Evolutionary conservation across 1,139 yeast species (phyloP).

Genomic region (Casaregolazyma suthepensis): DNA sequence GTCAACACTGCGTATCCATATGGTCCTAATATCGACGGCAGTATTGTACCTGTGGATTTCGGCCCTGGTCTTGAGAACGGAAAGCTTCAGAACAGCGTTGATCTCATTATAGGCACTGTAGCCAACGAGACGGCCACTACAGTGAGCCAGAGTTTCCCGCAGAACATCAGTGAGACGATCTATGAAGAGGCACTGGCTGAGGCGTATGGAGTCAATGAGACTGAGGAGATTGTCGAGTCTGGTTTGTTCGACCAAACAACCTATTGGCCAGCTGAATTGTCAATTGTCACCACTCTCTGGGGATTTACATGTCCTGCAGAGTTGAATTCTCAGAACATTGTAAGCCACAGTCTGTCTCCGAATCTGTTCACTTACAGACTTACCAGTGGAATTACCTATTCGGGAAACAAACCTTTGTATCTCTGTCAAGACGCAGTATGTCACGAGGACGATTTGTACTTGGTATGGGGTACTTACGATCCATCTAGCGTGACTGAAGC

Average conservation of each 20-base stretch:
- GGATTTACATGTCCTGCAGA: slow-evolving; percentile 25
- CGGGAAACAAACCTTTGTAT: slow-evolving; percentile 16
- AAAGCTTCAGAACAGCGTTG: slow-evolving; percentile 21
- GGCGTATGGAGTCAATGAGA: slow-evolving; percentile 12
- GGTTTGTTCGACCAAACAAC: slow-evolving; percentile 14
- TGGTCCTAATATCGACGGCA: slow-evolving; percentile 28
- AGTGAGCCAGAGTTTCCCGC: slow-evolving; percentile 12
- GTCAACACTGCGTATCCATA: slow-evolving; percentile 24
- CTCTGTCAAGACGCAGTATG: slow-evolving; percentile 27
- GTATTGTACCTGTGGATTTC: slow-evolving; percentile 20
- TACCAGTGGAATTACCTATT: slow-evolving; percentile 26
- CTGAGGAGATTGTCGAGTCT: slow-evolving; percentile 10
- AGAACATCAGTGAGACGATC: slow-evolving; percentile 5
- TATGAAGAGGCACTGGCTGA: slow-evolving; percentile 13
- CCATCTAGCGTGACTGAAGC: slow-evolving; percentile 13
- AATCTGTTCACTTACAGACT: slow-evolving; percentile 25
- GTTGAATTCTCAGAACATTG: slow-evolving; percentile 13
- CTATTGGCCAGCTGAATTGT: slow-evolving; percentile 13
- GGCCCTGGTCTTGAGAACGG: slow-evolving; percentile 19
- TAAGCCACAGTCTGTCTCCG: slow-evolving; percentile 1
- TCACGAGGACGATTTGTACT: slow-evolving; percentile 30
- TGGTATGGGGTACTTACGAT: slow-evolving; percentile 28
- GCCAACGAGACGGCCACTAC: slow-evolving; percentile 26
- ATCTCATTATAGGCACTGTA: slow-evolving; percentile 25
- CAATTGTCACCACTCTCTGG: slow-evolving; percentile 19